phyloP scores from a whole-genome alignment of 257 asterid species.

The Paraleonurus japonicus region DNA sequence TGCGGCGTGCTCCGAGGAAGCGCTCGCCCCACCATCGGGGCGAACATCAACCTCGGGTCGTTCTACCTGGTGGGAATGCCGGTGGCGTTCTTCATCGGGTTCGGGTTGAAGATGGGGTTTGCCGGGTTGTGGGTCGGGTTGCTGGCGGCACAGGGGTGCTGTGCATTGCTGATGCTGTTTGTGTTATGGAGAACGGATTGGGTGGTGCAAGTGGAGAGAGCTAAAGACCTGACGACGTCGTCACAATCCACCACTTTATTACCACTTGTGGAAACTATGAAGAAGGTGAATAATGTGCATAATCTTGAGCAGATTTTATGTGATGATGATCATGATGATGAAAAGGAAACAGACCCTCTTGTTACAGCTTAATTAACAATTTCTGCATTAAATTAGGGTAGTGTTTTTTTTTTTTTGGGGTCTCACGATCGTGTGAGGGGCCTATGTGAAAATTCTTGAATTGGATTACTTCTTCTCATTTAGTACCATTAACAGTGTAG shows the following conservation, averaged over 20 bases:
- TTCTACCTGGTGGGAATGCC: conserved; percentile 94
- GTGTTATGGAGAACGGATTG: conserved; percentile 71
- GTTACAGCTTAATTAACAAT: conserved; percentile 28
- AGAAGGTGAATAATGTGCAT: conserved; percentile 3
- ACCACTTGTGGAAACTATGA: not conserved
- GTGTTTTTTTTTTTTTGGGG: not conserved
- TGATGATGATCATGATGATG: conserved; percentile 33
- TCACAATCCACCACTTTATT: not conserved
- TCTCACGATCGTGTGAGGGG: conserved; percentile 12
- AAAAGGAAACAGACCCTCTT: conserved; percentile 65
- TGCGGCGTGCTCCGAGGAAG: conserved; percentile 90
- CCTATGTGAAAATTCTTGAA: conserved; percentile 38
- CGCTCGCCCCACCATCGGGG: conserved; percentile 80
- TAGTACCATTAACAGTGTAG: conserved; percentile 31
- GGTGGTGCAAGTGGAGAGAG: conserved; percentile 63
- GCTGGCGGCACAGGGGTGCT: conserved; percentile 89
- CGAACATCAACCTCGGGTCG: conserved; percentile 82
- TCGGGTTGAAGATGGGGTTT: conserved; percentile 69
- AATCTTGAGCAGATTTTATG: conserved; percentile 51
- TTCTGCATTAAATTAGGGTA: conserved; percentile 36
- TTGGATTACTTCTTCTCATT: conserved; percentile 23
- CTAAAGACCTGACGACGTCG: conserved; percentile 41
- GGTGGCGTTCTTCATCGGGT: conserved; percentile 77
- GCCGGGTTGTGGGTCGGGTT: conserved; percentile 86
- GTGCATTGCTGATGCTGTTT: conserved; percentile 66